Evolutionary conservation across 495 filamentous ascomycete species (phyloP), one percentile per base, ranked within the genome.

Genomic region (Lophiotrema nucula): DNA sequence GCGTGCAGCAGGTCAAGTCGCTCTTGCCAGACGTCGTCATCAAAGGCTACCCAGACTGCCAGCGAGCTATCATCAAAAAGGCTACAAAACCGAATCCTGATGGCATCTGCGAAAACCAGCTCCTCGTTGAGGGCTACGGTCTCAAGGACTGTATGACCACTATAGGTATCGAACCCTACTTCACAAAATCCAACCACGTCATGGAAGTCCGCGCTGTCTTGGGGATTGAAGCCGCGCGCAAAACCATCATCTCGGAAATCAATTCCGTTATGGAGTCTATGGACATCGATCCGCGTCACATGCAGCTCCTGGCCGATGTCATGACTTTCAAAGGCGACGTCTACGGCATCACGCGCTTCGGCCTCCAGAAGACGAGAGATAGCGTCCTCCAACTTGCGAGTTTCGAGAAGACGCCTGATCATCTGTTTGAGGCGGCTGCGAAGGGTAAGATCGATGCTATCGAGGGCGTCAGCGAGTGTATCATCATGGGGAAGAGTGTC

Each of bases 301-400:
- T 98, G 92, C 88, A 97, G 70, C 82, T 98, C 6, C 81, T 98
- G 15, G 92, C 93, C n/a, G 95, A 98, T 56, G 90, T 97, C 31
- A 98, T 98, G 93, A 98, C 93, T 4, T 97, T 92, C 80, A 96
- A 95, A 74, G 93, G 93, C 44, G 92, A 97, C 60, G 88, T 97
- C 0, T 81, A 96, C n/a, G 93, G 93, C 31, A 98, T 98, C 68
- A 98, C 93, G 8, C 86, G 93, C 22, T 97, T 97, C 72, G 93
- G 93, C 47, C 79, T 98, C 37, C 85, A 90, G 46, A 98, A 98
- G 79, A 98, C 96, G 92, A 80, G 93, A 48, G 95, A 98, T 70
- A 88, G 82, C 22, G 92, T 97, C 35, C 74, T 98, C 44, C 95
- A 97, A 72, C 85, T 97, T 0, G 93, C 93, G 0, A 95, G 89